Base-by-base conservation (phyloP, 2,329 filamentous ascomycete species). In the Ceratocystis alfenasii region DNA sequence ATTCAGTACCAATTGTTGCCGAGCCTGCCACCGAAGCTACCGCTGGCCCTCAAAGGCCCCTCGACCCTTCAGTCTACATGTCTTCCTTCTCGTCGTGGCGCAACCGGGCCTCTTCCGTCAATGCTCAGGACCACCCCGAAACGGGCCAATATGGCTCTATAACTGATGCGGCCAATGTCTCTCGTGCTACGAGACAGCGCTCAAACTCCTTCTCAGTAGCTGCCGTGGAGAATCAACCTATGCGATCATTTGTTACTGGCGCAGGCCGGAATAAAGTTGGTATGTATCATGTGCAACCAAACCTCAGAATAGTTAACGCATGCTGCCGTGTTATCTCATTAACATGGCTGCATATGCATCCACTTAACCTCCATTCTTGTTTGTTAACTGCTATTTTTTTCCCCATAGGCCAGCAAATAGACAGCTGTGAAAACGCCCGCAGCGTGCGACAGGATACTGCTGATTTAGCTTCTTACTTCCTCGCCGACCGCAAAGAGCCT, bases 381-480 rank as follows among this genome's bases (percentile, higher is more conserved):
- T 12, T 28, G 25, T 7, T 53, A 25, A 53, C 48, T 28, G 3
- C 3, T 36, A 57, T 33, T 50, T 25, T 15, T 5, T 20, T 12
- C 20, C 8, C 1, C 5, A 22, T 7, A 67, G 66, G 66, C 63
- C 59, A 65, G 53, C 69, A 83, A 80, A 77, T 83, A 75, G 88
- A 93, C 72, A 87, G 84, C 70, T 82, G 84, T 20, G 84, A 89
- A 70, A 89, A 89, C 74, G 88, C 89, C 44, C 84, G 86, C 67
- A 88, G 86, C 69, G 87, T 96, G 50, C 87, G 91, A 69, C 87
- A 94, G 75, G 87, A 94, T 73, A 95, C 91, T 1, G 89, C 90
- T 63, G 90, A 95, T 75, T 80, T 96, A 66, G 91, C 91, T 55
- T 90, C 84, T 20, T 90, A 92, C 73, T 86, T 90, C 62, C 81